Evolutionary conservation across 1,284 basidiomycete genomes (phyloP), one percentile per base, ranked within the genome.

Genomic region (Ustilago sp.): DNA sequence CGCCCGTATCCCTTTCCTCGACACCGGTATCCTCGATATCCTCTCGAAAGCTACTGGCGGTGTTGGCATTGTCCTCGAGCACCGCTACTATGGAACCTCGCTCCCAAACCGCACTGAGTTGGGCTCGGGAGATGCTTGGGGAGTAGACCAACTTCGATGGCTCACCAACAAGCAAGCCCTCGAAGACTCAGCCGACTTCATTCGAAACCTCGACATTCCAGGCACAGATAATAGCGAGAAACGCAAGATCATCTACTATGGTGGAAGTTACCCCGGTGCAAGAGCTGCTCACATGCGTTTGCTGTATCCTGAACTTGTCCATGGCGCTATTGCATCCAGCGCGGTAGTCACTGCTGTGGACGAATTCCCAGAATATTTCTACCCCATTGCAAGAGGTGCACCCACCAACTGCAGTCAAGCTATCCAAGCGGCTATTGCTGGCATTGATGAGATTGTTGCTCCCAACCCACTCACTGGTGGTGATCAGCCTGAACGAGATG

Each of bases 161-260:
- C 88, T 98, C 58, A 93, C 92, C 85, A 97, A 97, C 74, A 91
- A 90, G 28, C 95, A 98, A 86, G 89, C 94, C 1, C 90, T 94
- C 0, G 92, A 93, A n/a, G 96, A 99, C 87, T 94, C 93, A 54
- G 94, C 94, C 1, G 90, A 93, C 86, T 98, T 98, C 84, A 94
- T 98, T 89, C 88, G 89, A 8, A 90, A 92, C 67, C 91, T 97
- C 83, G 89, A 91, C 77, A 92, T 95, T 63, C 86, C 86, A 1
- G 92, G 92, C 0, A 90, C 95, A 32, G 88, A 91, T 4, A 90
- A 92, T 67, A 89, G 92, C 72, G 77, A 77, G 48, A 66, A 77
- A 38, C 61, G 78, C 39, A 80, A 73, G 56, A 96, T 95, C 93
- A 94, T 98, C 74, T 96, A 96, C 86, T 97, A 97, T 81, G 95